Conservation (phyloP, 1,284 basidiomycete species). For the Pseudozyma sp. region DNA sequence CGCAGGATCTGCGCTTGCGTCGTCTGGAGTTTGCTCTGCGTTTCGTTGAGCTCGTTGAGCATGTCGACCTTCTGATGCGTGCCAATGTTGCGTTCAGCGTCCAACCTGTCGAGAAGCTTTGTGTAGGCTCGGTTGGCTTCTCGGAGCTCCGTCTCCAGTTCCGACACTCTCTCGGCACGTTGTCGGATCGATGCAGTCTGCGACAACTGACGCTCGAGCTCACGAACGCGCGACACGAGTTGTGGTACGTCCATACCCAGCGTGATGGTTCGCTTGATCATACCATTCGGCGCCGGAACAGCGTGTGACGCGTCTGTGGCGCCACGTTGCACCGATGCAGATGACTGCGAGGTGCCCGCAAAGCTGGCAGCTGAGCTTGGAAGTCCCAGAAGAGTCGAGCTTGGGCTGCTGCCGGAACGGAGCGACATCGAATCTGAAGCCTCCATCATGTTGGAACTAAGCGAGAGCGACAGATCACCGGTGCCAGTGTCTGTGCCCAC, state of each 20-base stretch:
- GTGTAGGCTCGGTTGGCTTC: slow-evolving; percentile 35
- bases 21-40: slow-evolving; percentile 30
- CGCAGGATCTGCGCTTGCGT: slow-evolving; percentile 33
- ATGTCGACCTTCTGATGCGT: slow-evolving; percentile 47
- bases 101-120: slow-evolving; percentile 33
- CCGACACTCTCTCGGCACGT: slow-evolving; percentile 34
- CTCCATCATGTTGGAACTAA: slow-evolving; percentile 6
- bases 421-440: slow-evolving; percentile 33
- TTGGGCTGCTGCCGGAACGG: slow-evolving; percentile 35
- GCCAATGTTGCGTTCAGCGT: slow-evolving; percentile 32
- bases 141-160: slow-evolving; percentile 44
- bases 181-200: slow-evolving; percentile 33
- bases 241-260: slow-evolving; percentile 54
- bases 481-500: slow-evolving; percentile 5
- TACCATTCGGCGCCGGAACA: slow-evolving; percentile 2
- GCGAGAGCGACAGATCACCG: slow-evolving; percentile 9
- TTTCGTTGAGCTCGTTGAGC: slow-evolving; percentile 53
- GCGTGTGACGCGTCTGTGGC: neutral
- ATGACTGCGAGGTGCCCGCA: slow-evolving; percentile 18
- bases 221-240: slow-evolving; percentile 44
- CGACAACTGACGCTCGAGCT: slow-evolving; percentile 48
- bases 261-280: slow-evolving; percentile 55
- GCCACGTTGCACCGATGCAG: slow-evolving; percentile 8
- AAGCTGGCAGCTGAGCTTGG: slow-evolving; percentile 32
- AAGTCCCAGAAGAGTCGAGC: slow-evolving; percentile 27